Percentiles rank a stretch among this genome's conserved stretches.
Evolutionary conservation across 2,329 filamentous ascomycete species (phyloP).

Genomic region (Cladosporium halotolerans): DNA sequence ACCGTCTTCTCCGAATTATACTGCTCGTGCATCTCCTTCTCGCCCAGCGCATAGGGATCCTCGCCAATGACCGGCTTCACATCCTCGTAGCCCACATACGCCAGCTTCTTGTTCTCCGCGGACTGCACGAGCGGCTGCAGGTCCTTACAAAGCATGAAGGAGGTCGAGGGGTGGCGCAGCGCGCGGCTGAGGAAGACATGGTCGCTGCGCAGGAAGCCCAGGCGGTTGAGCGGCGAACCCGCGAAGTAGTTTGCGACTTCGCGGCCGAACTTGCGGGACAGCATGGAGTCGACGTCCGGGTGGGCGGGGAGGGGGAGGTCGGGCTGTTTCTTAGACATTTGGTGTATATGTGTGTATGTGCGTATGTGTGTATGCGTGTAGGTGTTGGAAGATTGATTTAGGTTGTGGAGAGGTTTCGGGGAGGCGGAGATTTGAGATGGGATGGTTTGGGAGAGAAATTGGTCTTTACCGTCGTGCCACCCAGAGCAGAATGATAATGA

Average conservation of each 20-base stretch:
- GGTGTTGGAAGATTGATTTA: not conserved
- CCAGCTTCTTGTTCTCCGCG: constrained; percentile 46
- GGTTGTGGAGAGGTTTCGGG: not conserved
- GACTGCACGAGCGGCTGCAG: constrained; percentile 59
- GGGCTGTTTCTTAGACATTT: constrained; percentile 27
- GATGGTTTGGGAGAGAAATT: not conserved
- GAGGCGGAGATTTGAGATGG: not conserved
- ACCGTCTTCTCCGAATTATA: constrained; percentile 65
- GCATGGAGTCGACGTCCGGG: constrained; percentile 58
- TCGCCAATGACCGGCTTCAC: constrained; percentile 63
- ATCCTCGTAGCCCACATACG: constrained; percentile 62
- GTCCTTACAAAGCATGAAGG: constrained; percentile 73
- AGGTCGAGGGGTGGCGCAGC: constrained; percentile 57
- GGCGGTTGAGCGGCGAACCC: constrained; percentile 67
- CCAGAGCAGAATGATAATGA: not conserved
- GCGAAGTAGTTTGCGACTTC: constrained; percentile 82
- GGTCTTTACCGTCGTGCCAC: not conserved
- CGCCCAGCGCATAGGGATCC: constrained; percentile 63
- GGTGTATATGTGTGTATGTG: not conserved
- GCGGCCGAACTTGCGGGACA: constrained; percentile 69
- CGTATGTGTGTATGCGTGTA: not conserved
- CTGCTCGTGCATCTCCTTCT: constrained; percentile 64
- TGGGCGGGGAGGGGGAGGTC: constrained; percentile 54
- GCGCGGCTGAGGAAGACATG: constrained; percentile 63
- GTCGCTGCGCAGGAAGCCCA: constrained; percentile 70